Conservation (phyloP, 176 grass and related monocot genomes). For the Paspalum notatum region DNA sequence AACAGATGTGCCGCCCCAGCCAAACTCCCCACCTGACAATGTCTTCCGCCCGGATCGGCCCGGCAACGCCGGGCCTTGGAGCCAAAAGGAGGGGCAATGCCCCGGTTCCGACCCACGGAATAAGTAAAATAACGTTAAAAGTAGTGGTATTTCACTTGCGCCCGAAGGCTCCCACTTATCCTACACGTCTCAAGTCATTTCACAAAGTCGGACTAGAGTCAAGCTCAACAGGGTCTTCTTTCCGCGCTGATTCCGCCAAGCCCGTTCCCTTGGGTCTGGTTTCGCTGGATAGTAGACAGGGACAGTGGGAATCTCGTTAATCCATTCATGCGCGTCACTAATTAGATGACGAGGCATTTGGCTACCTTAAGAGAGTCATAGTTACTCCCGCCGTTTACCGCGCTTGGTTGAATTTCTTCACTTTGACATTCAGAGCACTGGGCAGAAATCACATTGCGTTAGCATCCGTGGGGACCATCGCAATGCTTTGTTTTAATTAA, state of each 20-base stretch:
- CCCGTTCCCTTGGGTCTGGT: no score
- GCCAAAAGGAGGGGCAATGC: constrained; percentile 27
- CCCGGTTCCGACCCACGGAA: constrained; percentile 45
- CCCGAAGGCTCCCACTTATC: constrained; percentile 23
- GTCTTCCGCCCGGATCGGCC: constrained; percentile 69
- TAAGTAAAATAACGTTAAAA: constrained; percentile 85
- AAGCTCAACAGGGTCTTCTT: no score
- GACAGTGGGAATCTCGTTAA: constrained; percentile 55
- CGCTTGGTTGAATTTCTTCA: constrained; percentile 84
- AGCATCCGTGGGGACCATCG: constrained; percentile 69
- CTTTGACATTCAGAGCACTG: constrained; percentile 83
- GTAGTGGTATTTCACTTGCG: constrained; percentile 78
- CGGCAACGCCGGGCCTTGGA: constrained; percentile 10
- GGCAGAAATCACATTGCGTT: constrained; percentile 77
- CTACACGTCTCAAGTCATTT: constrained; percentile 33
- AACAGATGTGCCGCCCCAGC: constrained; percentile 81
- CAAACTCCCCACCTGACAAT: constrained; percentile 88
- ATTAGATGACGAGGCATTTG: constrained; percentile 68
- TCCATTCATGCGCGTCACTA: constrained; percentile 75
- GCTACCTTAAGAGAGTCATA: constrained; percentile 64
- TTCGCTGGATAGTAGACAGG: constrained; percentile 41
- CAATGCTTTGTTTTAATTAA: constrained; percentile 80
- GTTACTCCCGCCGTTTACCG: constrained; percentile 61
- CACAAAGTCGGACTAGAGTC: no score
- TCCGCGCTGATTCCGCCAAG: no score